A percentile compares a stretch with the other conserved stretches of the same genome.
Evolutionary conservation across 1,284 basidiomycete genomes (phyloP).

Genomic region (Ganoderma multipileum): DNA sequence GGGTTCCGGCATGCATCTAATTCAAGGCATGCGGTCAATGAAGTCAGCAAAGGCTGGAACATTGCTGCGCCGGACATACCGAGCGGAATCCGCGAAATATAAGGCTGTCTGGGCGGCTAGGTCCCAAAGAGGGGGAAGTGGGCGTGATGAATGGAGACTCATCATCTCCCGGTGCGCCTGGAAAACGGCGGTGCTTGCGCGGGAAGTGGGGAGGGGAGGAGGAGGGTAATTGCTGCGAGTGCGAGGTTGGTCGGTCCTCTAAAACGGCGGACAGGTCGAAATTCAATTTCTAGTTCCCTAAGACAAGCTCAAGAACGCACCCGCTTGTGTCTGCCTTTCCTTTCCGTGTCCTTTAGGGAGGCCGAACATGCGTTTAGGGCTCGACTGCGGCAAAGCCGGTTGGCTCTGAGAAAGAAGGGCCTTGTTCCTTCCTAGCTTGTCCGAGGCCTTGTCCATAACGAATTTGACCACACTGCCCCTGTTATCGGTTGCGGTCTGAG

Average conservation of each 20-base stretch:
- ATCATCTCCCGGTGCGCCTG: constrained; percentile 43
- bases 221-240: constrained; percentile 31
- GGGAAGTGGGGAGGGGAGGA: constrained; percentile 22
- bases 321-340: constrained; percentile 45
- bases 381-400: constrained; percentile 44
- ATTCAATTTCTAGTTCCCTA: background rate
- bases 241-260: constrained; percentile 31
- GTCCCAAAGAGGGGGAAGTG: constrained; percentile 61
- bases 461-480: constrained; percentile 39
- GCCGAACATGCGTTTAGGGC: constrained; percentile 61
- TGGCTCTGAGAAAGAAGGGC: constrained; percentile 39
- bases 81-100: constrained; percentile 72
- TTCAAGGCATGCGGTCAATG: constrained; percentile 12
- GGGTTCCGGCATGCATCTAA: constrained; percentile 81
- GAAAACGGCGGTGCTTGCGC: constrained; percentile 24
- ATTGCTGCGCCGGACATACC: constrained; percentile 45
- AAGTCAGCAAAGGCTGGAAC: constrained; percentile 13
- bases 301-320: constrained; percentile 27
- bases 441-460: constrained; percentile 61
- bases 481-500: constrained; percentile 14
- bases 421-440: constrained; percentile 61
- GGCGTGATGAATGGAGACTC: constrained; percentile 83
- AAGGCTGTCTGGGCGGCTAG: constrained; percentile 51
- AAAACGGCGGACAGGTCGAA: background rate
- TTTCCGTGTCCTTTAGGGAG: constrained; percentile 59